These are phyloP conservation scores for Dioszegia crocea DNA, from an alignment of 768 basidiomycete species.

Conservation along the genomic window DNA sequence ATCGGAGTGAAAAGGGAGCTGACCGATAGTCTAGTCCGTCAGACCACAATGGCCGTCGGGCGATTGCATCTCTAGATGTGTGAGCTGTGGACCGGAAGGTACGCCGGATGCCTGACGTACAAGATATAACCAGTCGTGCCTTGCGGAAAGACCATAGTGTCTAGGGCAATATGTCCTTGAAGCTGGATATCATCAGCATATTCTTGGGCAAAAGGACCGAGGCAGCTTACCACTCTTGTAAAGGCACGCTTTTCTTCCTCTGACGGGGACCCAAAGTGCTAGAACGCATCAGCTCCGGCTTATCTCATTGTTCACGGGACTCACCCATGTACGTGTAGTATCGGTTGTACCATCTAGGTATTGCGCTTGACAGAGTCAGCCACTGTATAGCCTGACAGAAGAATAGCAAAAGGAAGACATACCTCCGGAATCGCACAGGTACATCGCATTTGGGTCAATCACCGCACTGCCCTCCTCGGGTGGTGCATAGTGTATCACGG, in stretches of 20 bases:
- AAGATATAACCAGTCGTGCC: constrained; percentile 50
- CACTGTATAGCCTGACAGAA: too few relatives aligned
- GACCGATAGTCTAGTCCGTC: constrained; percentile 49
- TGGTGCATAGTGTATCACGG: constrained; percentile 91
- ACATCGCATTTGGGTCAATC: constrained; percentile 61
- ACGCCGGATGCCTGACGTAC: not conserved
- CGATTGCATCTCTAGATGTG: constrained; percentile 9
- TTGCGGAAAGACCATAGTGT: constrained; percentile 73
- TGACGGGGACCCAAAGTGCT: constrained; percentile 86
- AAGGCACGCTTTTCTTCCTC: constrained; percentile 79
- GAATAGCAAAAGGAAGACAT: constrained; percentile 3
- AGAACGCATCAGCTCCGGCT: not conserved
- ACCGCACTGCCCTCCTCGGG: constrained; percentile 67
- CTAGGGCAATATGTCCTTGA: constrained; percentile 60
- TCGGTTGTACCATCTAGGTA: constrained; percentile 71
- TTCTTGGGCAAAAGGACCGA: too few relatives aligned
- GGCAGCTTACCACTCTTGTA: constrained; percentile 70
- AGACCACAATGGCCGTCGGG: constrained; percentile 36
- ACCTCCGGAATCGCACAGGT: constrained; percentile 86
- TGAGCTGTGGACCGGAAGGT: not conserved
- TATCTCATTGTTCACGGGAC: constrained; percentile 18
- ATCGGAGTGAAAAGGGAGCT: constrained; percentile 8
- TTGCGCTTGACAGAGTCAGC: constrained; percentile 49
- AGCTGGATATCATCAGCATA: constrained; percentile 18
- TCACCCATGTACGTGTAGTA: constrained; percentile 80